Base-by-base conservation (phyloP, 345 rosid genomes). In the Populus ilicifolia region DNA sequence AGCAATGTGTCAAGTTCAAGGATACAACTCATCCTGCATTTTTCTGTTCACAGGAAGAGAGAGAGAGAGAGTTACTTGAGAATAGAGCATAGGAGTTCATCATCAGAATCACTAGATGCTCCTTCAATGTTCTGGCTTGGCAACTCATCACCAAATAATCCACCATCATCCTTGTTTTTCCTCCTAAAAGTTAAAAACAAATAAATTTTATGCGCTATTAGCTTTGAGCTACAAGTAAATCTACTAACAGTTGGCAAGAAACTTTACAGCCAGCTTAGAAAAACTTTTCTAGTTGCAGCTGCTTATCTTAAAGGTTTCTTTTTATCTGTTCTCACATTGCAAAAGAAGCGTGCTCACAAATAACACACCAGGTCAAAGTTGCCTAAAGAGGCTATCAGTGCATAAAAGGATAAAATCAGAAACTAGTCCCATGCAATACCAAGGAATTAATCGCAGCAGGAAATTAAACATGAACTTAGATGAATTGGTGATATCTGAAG, bases 31-130 rank as follows among this genome's bases (percentile, higher is more conserved):
- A 46, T 46, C 17, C 50, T 46, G 50, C 50, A 12, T 46, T 46
- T 39, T 39, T 46, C 50, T 46, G 50, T 14, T 46, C 50, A 46
- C 18, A 46, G 50, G 16, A 46, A 46, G 50, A 44, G 18, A 36
- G 16, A 44, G 18, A 36, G 16, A 86, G 61, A 75, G 64, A 61
- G 41, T 71, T 82, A 90, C 90, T 81, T 82, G 77, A 88, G 79
- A 75, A 87, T 66, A 39, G 79, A 70, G 84, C 88, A 74, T 44
- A 87, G 75, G 38, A 83, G 39, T 79, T 88, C 84, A 59, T 84
- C 87, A 75, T 85, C 87, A 46, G 86, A 84, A 73, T 79, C 83
- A 23, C 80, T 80, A 75, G 82, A 77, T 12, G 68, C 73, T 27
- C 62, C 74, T 63, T 82, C 72, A 59, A 16, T 39, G 38, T 76